Conservation (phyloP, 148 eudicot species). For the Camellia japonica region DNA sequence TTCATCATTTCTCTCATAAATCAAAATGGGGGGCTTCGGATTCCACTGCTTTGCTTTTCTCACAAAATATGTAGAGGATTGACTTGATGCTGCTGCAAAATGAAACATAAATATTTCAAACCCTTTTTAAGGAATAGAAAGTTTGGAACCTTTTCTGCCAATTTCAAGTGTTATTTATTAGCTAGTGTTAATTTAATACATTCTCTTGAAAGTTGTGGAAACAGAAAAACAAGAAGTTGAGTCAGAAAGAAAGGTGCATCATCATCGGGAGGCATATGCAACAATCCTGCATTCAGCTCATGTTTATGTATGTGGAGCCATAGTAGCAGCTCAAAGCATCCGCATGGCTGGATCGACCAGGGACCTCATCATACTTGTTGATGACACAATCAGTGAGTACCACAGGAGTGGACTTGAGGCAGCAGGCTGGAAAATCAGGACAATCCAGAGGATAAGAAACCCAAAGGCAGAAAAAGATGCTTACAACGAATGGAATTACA, state of each 20-base stretch:
- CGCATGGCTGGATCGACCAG: constrained; percentile 71
- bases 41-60: no score
- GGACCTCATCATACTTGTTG: constrained; percentile 75
- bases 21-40: no score
- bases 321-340: constrained; percentile 83
- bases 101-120: no score
- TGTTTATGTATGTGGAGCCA: constrained; percentile 81
- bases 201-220: background rate
- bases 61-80: no score
- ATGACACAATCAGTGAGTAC: constrained; percentile 60
- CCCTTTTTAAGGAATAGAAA: no score
- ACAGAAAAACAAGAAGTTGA: no score
- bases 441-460: constrained; percentile 69
- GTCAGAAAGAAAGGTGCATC: constrained; percentile 51
- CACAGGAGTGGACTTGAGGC: constrained; percentile 63
- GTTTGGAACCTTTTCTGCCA: no score
- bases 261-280: constrained; percentile 42
- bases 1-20: no score
- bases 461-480: constrained; percentile 84
- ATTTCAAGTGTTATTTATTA: no score
- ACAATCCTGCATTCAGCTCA: constrained; percentile 62
- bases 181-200: background rate
- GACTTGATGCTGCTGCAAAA: no score
- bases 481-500: constrained; percentile 88
- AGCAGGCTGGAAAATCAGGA: constrained; percentile 74